Evolutionary conservation across 2,329 filamentous ascomycete genomes (phyloP), one percentile per base, ranked within the genome.

Genomic region (Penicillium sp.): DNA sequence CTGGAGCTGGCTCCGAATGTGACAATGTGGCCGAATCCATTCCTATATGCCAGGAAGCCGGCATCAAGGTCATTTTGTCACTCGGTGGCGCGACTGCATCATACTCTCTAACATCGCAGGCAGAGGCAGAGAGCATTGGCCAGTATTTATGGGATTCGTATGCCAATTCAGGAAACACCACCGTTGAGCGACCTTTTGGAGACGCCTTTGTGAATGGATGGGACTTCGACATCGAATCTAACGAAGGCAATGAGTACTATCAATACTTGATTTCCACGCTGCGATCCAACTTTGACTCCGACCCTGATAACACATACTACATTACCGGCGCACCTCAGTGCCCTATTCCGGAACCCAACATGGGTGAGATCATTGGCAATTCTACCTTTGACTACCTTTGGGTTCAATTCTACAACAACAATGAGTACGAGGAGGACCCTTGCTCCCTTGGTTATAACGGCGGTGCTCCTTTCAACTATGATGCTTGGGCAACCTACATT

Each of bases 331-430:
- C 81, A 2, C 81, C 81, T 8, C 80, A 83, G 61, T 83, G 81
- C 60, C 49, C 69, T 9, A 64, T 77, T 20, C 79, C 79, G 3
- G 81, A 83, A 62, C 61, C 63, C 26, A 75, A 79, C 51, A 71
- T 83, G 23, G 65, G 67, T 16, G 53, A 71, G 30, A 77, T 78
- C 8, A 80, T 83, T 55, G 45, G 58, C 14, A 70, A 71, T 28
- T 70, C 78, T 5, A 60, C 60, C 6, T 81, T 83, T 61, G 81
- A 83, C 62, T 81, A 80, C 61, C 62, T 83, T 59, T 83, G 79
- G 69, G 72, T 81, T 33, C 81, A 83, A 59, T 83, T 81, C 66
- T 83, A 83, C 70, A 83, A 83, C 70, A 82, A 77, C 1, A 50
- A 62, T 2, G 83, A 81, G 6, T 57, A 53, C 12, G 26, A 23